Conservation (phyloP, 257 asterid species). For the Solanum pimpinellifolium region DNA sequence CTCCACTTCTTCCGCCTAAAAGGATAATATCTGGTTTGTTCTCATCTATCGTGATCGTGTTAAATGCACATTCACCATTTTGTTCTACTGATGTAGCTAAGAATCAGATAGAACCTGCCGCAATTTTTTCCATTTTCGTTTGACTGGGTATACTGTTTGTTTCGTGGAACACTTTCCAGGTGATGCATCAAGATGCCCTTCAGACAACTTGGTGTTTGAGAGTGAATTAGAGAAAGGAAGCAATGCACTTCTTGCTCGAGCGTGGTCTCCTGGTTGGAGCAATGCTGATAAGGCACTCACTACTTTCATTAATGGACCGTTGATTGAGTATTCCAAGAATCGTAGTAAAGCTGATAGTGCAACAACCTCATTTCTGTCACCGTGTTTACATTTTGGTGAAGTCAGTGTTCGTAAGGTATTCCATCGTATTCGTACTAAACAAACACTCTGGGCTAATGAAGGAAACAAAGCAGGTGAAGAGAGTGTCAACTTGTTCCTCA, state of each 20-base stretch:
- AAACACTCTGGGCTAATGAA: slow-evolving; percentile 81
- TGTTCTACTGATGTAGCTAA: background rate
- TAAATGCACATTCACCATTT: background rate
- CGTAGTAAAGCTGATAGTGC: slow-evolving; percentile 81
- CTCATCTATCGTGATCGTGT: background rate
- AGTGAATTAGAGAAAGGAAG: slow-evolving; percentile 81
- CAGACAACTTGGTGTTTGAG: slow-evolving; percentile 56
- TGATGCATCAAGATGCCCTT: slow-evolving; percentile 49
- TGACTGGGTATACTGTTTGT: background rate
- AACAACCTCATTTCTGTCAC: slow-evolving; percentile 88
- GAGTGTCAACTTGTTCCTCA: slow-evolving; percentile 77
- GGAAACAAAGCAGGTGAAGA: slow-evolving; percentile 84
- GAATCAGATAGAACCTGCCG: background rate
- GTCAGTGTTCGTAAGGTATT: slow-evolving; percentile 83
- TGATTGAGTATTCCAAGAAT: slow-evolving; percentile 72
- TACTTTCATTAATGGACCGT: slow-evolving; percentile 64
- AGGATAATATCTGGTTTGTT: slow-evolving; percentile 59
- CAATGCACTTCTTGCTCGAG: slow-evolving; percentile 87
- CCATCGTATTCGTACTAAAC: slow-evolving; percentile 72
- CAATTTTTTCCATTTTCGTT: background rate
- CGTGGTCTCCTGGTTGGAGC: slow-evolving; percentile 98
- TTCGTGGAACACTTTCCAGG: slow-evolving; percentile 23
- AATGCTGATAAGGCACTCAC: slow-evolving; percentile 75
- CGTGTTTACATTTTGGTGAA: slow-evolving; percentile 83
- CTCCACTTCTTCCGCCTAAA: slow-evolving; percentile 93